phyloP scores from a whole-genome alignment of 805 yeast species.

The Komagataella mondaviorum region DNA sequence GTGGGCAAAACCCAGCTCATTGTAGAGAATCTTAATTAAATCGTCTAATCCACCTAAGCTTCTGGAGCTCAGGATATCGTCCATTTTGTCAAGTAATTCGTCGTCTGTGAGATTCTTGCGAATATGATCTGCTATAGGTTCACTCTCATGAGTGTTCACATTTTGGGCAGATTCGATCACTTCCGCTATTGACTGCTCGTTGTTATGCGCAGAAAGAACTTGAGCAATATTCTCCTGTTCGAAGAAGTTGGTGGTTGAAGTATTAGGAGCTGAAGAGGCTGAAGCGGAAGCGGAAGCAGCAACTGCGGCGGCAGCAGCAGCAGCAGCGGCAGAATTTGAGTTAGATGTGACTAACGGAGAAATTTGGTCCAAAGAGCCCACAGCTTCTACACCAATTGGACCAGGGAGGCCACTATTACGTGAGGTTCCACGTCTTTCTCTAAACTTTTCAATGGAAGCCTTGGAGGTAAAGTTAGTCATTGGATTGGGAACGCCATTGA shows the following conservation, averaged over 20 bases:
- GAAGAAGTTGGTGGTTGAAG: not conserved
- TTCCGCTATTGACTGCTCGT: not conserved
- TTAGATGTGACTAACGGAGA: not conserved
- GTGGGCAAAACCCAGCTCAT: not conserved
- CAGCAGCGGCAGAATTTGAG: conserved; percentile 1
- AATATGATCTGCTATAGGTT: not conserved
- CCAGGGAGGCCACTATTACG: not conserved
- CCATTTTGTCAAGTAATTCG: not conserved
- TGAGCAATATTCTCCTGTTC: not conserved
- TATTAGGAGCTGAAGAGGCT: not conserved
- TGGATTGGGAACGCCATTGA: conserved; percentile 32
- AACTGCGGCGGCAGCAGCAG: not conserved
- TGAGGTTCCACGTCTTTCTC: conserved; percentile 5
- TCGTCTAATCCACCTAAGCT: not conserved
- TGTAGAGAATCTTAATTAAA: not conserved
- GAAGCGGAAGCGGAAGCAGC: not conserved
- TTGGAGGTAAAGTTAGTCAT: conserved; percentile 42
- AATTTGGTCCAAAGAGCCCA: not conserved
- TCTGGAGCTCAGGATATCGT: not conserved
- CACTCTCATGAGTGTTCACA: not conserved
- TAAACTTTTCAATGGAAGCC: conserved; percentile 7
- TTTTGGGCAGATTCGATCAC: not conserved
- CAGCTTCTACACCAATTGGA: not conserved
- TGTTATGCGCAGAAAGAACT: not conserved
- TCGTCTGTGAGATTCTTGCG: not conserved